Conservation (phyloP, 352 stramenopile genomes). For the Thalassiosira exigua region DNA sequence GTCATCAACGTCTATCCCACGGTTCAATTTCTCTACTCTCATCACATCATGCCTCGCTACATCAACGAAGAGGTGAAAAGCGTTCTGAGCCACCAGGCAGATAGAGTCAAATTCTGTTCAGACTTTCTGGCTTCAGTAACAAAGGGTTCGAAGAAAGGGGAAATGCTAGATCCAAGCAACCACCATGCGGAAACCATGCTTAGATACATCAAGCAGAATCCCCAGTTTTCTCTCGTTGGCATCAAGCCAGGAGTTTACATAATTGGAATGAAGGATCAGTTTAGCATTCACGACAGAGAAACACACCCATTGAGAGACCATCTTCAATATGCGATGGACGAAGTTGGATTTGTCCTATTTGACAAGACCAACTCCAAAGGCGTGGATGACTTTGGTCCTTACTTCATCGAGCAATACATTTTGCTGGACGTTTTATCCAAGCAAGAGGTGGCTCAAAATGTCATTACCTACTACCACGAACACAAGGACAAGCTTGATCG, state of each 20-base stretch:
- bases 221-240: constrained; percentile 65
- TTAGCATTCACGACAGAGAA: constrained; percentile 61
- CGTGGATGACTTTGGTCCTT: constrained; percentile 67
- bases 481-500: constrained; percentile 58
- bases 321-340: constrained; percentile 63
- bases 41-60: constrained; percentile 65
- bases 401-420: constrained; percentile 71
- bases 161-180: constrained; percentile 24
- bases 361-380: constrained; percentile 60
- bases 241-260: constrained; percentile 65
- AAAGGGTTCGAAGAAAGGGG: constrained; percentile 20
- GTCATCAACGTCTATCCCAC: constrained; percentile 68
- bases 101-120: constrained; percentile 44
- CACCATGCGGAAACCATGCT: constrained; percentile 48
- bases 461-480: constrained; percentile 68
- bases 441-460: constrained; percentile 70
- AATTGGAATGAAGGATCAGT: constrained; percentile 77
- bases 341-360: constrained; percentile 70
- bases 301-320: constrained; percentile 45
- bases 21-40: constrained; percentile 70
- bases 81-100: constrained; percentile 13
- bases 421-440: constrained; percentile 68
- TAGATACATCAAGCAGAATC: constrained; percentile 62
- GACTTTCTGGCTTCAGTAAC: constrained; percentile 52
- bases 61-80: constrained; percentile 58